A percentile compares a stretch with the other conserved stretches of the same genome.
Conservation (phyloP, 2,329 filamentous ascomycete genomes). For the Lizonia empirigonia region DNA sequence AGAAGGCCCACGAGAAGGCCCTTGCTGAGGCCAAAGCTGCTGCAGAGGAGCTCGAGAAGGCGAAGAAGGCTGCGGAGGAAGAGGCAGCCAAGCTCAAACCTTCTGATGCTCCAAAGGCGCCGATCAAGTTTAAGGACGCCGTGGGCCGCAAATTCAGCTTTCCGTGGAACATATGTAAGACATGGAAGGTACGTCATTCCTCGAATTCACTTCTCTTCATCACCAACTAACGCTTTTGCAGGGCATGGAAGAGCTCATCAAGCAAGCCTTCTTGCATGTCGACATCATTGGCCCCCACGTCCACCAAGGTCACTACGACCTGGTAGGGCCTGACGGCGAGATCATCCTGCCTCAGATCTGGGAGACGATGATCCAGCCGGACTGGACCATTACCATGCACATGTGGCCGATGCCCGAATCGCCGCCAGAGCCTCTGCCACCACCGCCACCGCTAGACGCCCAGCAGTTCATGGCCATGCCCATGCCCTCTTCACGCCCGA, state of each 20-base stretch:
- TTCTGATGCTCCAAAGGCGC: conserved; percentile 56
- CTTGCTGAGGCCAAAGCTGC: conserved; percentile 52
- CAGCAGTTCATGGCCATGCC: conserved; percentile 5
- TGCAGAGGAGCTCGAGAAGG: conserved; percentile 54
- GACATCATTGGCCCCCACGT: conserved; percentile 55
- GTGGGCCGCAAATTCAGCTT: conserved; percentile 40
- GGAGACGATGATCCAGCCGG: conserved; percentile 56
- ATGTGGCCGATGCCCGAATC: conserved; percentile 56
- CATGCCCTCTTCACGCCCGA: too few relatives aligned
- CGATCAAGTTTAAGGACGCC: conserved; percentile 42
- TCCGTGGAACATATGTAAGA: conserved; percentile 36
- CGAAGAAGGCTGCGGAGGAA: conserved; percentile 55
- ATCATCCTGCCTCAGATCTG: conserved; percentile 58
- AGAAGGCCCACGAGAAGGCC: conserved; percentile 57
- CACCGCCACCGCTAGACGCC: conserved; percentile 21
- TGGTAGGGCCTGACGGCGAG: conserved; percentile 55
- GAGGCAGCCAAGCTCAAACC: conserved; percentile 50
- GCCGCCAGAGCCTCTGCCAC: conserved; percentile 12
- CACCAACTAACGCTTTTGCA: conserved; percentile 65
- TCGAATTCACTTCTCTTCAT: conserved; percentile 59
- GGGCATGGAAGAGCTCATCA: conserved; percentile 57
- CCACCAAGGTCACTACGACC: conserved; percentile 54
- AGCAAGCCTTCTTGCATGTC: conserved; percentile 56
- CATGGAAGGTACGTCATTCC: conserved; percentile 53
- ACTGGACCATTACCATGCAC: conserved; percentile 57